Evolutionary conservation across 768 basidiomycete genomes (phyloP).

Genomic region (Trametes coccinea): DNA sequence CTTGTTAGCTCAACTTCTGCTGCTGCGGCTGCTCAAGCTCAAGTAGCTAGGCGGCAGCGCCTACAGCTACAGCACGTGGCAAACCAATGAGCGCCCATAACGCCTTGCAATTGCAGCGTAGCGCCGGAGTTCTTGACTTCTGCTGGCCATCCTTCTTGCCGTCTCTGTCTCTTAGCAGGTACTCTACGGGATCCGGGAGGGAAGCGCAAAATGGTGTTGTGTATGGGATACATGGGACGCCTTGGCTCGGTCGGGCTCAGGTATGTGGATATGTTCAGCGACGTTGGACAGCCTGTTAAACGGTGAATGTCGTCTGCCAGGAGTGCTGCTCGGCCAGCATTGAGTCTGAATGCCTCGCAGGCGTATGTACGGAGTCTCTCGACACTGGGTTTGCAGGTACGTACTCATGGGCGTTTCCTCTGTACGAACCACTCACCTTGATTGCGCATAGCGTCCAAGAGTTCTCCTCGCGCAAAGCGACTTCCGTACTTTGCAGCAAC

Average conservation of each 20-base stretch:
- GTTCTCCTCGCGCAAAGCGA: neutral
- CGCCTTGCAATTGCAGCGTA: too few relatives aligned
- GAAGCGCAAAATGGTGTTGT: slow-evolving; percentile 15
- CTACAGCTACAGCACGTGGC: too few relatives aligned
- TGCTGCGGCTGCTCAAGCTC: too few relatives aligned
- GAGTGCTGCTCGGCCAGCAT: slow-evolving; percentile 12
- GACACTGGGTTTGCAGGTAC: slow-evolving; percentile 17
- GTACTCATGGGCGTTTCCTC: neutral
- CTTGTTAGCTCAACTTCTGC: too few relatives aligned
- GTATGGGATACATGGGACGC: slow-evolving; percentile 17
- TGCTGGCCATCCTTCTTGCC: neutral
- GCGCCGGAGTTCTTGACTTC: neutral
- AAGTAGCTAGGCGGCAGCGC: too few relatives aligned
- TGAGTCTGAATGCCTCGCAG: slow-evolving; percentile 1
- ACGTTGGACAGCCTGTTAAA: too few relatives aligned
- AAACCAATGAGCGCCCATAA: too few relatives aligned
- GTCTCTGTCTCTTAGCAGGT: neutral
- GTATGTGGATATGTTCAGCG: neutral
- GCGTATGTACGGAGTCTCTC: slow-evolving; percentile 12
- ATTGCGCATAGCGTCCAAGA: slow-evolving; percentile 7
- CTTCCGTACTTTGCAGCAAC: slow-evolving; percentile 1
- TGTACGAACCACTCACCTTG: neutral
- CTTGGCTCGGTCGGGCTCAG: slow-evolving; percentile 13
- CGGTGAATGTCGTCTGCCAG: too few relatives aligned
- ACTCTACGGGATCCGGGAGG: neutral